A percentile compares a stretch with the other conserved stretches of the same genome.
These are phyloP conservation scores for Fonsecaea erecta DNA, from an alignment of 2,329 filamentous ascomycete genomes.

Conservation along the genomic window DNA sequence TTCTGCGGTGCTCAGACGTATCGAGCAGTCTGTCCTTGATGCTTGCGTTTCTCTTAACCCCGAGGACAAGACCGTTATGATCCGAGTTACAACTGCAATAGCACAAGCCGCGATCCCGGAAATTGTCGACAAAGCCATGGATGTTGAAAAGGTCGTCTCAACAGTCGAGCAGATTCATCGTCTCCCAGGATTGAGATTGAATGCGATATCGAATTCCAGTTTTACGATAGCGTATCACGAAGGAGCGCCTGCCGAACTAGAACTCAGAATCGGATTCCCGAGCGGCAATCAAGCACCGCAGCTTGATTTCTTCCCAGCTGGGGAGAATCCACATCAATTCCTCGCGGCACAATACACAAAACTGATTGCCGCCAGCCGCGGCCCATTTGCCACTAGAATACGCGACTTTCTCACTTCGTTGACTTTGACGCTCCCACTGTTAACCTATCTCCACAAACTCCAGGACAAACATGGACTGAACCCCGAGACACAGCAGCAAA, in stretches of 20 bases:
- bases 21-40: conserved; percentile 30
- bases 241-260: conserved; percentile 18
- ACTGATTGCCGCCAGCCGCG: conserved; percentile 18
- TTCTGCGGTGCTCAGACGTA: conserved; percentile 20
- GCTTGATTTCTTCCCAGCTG: conserved; percentile 30
- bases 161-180: conserved; percentile 32
- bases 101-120: conserved; percentile 26
- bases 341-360: conserved; percentile 24
- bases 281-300: conserved; percentile 16
- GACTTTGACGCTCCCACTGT: conserved; percentile 50
- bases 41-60: conserved; percentile 27
- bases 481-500: not conserved
- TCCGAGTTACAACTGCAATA: conserved; percentile 26
- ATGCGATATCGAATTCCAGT: conserved; percentile 26
- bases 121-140: conserved; percentile 29
- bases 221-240: conserved; percentile 32
- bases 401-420: conserved; percentile 37
- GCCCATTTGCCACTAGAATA: conserved; percentile 27
- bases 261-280: conserved; percentile 22
- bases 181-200: conserved; percentile 27
- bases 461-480: conserved; percentile 25
- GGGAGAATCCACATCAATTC: conserved; percentile 32
- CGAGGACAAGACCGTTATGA: conserved; percentile 22
- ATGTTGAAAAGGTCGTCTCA: conserved; percentile 33
- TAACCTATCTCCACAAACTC: conserved; percentile 44